phyloP scores from a whole-genome alignment of 345 rosid genomes.

The Bruguiera sexangula region DNA sequence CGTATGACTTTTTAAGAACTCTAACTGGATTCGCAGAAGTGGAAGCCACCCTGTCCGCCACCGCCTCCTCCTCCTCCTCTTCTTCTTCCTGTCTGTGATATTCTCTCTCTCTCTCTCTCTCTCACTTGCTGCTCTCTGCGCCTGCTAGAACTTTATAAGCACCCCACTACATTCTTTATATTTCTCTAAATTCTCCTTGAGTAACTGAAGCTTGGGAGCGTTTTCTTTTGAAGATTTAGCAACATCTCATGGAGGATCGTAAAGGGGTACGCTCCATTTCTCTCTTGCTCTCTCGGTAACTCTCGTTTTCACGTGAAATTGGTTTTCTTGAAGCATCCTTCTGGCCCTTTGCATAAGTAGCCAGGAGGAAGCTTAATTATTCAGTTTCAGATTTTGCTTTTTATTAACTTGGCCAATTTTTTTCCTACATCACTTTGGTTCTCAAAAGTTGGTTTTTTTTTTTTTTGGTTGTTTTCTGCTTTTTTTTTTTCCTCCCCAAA shows the following conservation, averaged over 20 bases:
- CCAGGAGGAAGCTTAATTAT: neutral
- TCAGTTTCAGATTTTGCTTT: too few relatives aligned
- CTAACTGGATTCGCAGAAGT: neutral
- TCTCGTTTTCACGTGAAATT: neutral
- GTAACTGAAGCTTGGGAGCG: neutral
- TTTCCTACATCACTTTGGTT: neutral
- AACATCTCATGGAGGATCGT: slow-evolving; percentile 22
- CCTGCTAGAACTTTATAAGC: too few relatives aligned
- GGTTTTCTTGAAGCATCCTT: neutral
- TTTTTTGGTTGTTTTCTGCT: neutral
- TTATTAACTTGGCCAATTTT: neutral
- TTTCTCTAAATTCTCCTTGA: too few relatives aligned
- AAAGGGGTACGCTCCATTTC: slow-evolving; percentile 17
- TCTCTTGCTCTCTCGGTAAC: neutral
- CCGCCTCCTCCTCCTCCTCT: neutral
- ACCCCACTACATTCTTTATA: too few relatives aligned
- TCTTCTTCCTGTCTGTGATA: neutral
- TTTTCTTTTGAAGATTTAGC: neutral
- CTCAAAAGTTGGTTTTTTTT: slow-evolving; percentile 7
- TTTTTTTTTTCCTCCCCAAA: slow-evolving; percentile 16
- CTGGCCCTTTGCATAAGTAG: neutral
- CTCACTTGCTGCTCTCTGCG: too few relatives aligned
- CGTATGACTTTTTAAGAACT: too few relatives aligned
- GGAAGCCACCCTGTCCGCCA: neutral
- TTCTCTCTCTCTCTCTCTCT: neutral